Evolutionary conservation across 2,329 filamentous ascomycete species (phyloP).

Genomic region (Volutella citrinella): DNA sequence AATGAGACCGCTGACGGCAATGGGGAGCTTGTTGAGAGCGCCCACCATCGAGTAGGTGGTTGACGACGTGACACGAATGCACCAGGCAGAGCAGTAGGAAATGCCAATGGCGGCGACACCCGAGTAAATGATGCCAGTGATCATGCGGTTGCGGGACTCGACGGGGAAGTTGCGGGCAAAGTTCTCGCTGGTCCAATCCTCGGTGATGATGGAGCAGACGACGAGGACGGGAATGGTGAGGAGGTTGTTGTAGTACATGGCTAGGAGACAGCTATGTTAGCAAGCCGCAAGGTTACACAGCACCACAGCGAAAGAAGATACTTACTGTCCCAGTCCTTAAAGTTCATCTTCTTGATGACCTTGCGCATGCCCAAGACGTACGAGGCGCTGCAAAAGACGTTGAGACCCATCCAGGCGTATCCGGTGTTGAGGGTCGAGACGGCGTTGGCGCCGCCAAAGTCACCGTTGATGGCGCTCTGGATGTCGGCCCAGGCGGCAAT

Average conservation of each 20-base stretch:
- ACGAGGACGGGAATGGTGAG: conserved; percentile 92
- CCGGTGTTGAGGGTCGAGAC: conserved; percentile 90
- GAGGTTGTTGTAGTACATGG: conserved; percentile 99
- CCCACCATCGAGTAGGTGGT: conserved; percentile 99
- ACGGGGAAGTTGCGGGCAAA: conserved; percentile 82
- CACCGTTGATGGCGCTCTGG: conserved; percentile 71
- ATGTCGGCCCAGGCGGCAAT: conserved; percentile 98
- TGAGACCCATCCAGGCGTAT: conserved; percentile 97
- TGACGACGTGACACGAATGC: conserved; percentile 92
- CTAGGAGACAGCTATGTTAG: conserved; percentile 48
- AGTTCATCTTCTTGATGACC: conserved; percentile 98
- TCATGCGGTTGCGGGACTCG: conserved; percentile 74
- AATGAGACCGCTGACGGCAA: conserved; percentile 85
- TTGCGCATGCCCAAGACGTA: conserved; percentile 95
- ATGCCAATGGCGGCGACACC: conserved; percentile 94
- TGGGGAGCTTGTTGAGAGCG: conserved; percentile 94
- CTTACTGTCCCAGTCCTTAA: conserved; percentile 99
- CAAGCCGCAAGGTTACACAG: conserved; percentile 4
- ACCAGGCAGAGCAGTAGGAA: conserved; percentile 99
- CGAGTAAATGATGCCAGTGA: conserved; percentile 89
- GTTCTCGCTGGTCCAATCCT: conserved; percentile 91
- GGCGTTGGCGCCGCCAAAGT: conserved; percentile 56
- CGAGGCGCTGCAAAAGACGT: conserved; percentile 89
- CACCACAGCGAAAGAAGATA: conserved; percentile 22
- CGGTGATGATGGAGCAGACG: conserved; percentile 73